Percentiles rank a stretch among this genome's conserved stretches.
Conservation (phyloP, 2,329 filamentous ascomycete genomes). For the Aspergillus quadrilineatus region DNA sequence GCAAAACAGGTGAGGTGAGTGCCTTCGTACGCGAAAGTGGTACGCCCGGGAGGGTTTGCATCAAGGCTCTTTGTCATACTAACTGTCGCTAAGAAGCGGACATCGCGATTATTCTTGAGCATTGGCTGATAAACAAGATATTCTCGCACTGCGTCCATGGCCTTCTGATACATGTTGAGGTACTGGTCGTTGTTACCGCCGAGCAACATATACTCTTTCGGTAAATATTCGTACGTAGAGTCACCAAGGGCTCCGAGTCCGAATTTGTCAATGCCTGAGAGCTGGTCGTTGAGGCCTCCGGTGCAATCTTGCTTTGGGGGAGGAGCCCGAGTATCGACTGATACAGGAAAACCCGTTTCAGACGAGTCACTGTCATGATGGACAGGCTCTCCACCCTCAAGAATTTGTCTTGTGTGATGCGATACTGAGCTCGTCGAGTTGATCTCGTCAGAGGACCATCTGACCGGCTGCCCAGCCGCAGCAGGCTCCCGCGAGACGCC, state of each 20-base stretch:
- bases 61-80: conserved; percentile 19
- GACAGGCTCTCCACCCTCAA: conserved; percentile 30
- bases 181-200: conserved; percentile 47
- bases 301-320: conserved; percentile 34
- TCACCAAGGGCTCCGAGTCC: conserved; percentile 48
- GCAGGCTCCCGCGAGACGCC: conserved; percentile 17
- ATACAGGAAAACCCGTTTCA: conserved; percentile 5
- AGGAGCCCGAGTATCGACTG: conserved; percentile 13
- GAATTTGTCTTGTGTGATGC: conserved; percentile 20
- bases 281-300: conserved; percentile 39
- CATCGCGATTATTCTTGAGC: conserved; percentile 41
- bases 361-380: conserved; percentile 19
- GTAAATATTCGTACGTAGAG: conserved; percentile 53
- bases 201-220: conserved; percentile 49
- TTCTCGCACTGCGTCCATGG: conserved; percentile 40
- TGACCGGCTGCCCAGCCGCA: conserved; percentile 7
- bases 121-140: conserved; percentile 48
- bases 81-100: conserved; percentile 43
- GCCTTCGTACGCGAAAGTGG: conserved; percentile 50
- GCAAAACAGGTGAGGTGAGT: conserved; percentile 61
- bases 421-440: conserved; percentile 10
- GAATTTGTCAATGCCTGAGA: conserved; percentile 38
- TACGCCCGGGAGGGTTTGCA: conserved; percentile 18
- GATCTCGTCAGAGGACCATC: not conserved
- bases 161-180: conserved; percentile 43